phyloP scores from a whole-genome alignment of 2,329 filamentous ascomycete species.

The Hawksworthiomyces lignivorus region DNA sequence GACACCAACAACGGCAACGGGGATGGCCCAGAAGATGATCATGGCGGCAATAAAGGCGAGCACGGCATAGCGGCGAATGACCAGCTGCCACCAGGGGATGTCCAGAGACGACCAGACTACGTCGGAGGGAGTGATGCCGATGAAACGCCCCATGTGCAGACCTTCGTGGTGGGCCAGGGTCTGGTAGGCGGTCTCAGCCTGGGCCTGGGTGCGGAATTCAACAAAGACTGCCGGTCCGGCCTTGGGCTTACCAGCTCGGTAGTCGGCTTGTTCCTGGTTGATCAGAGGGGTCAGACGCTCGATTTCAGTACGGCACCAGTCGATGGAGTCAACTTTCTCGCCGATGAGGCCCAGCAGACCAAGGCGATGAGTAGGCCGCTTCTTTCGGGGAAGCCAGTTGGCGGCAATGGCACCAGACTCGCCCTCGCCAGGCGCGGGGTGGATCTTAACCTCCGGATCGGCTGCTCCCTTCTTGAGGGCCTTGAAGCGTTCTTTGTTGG shows the following conservation, averaged over 20 bases:
- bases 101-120: slow-evolving; percentile 81
- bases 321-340: slow-evolving; percentile 89
- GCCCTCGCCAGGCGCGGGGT: slow-evolving; percentile 43
- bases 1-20: slow-evolving; percentile 70
- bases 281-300: slow-evolving; percentile 66
- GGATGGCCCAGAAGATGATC: slow-evolving; percentile 79
- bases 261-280: slow-evolving; percentile 57
- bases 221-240: slow-evolving; percentile 77
- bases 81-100: slow-evolving; percentile 79
- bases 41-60: slow-evolving; percentile 65
- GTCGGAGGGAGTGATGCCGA: slow-evolving; percentile 74
- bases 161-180: slow-evolving; percentile 80
- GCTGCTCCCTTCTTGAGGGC: slow-evolving; percentile 51
- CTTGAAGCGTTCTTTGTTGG: slow-evolving; percentile 66
- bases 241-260: slow-evolving; percentile 56
- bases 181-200: slow-evolving; percentile 82
- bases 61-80: slow-evolving; percentile 63
- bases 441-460: slow-evolving; percentile 20
- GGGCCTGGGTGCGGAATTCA: slow-evolving; percentile 75
- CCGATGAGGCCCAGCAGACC: slow-evolving; percentile 64
- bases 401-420: slow-evolving; percentile 65
- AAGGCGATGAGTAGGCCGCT: slow-evolving; percentile 68
- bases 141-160: slow-evolving; percentile 77
- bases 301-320: slow-evolving; percentile 76
- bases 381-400: slow-evolving; percentile 64